Evolutionary conservation across 371 early-diverging fungal genomes (phyloP), one percentile per base, ranked within the genome.

Genomic region (Lichtheimia hyalospora): DNA sequence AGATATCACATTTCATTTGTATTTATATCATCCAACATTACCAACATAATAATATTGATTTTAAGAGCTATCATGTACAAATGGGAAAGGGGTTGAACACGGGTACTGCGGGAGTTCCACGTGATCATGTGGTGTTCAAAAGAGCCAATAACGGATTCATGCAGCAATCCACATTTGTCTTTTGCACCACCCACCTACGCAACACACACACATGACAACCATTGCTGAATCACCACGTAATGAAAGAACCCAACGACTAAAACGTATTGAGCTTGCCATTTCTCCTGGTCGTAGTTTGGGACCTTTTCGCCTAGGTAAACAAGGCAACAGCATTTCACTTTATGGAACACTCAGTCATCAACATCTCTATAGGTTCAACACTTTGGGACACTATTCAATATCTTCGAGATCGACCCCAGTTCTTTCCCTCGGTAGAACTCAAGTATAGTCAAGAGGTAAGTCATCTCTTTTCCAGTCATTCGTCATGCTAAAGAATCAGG

Each of bases 361-460:
- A 23, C 24, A 16, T 50, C 34, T 34, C 34, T 34, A 8, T 25
- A 83, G 86, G 86, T 21, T 74, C 81, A n/a, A 81, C 86, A 1
- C 54, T 85, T 39, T 84, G 83, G 84, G 84, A 84, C 23, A 69
- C 68, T 3, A 70, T 84, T 39, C 73, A 77, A 15, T 73, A 79
- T 39, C 62, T 85, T 49, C 69, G 79, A 10, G 82, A 80, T 43
- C 79, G 73, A 49, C 73, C 79, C 5, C 73, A 77, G 7, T 71
- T 79, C 57, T 79, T 86, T 27, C 82, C 85, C 41, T 62, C 71
- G n/a, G 88, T 89, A n/a, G 87, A 88, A 25, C 71, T 86, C 27
- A 87, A 85, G 58, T 89, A 88, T 55, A 79, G 82, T 48, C 83
- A 86, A 50, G 79, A 84, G 67, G 87, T 86, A 77, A 15, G 39